Evolutionary conservation across 495 filamentous ascomycete genomes (phyloP).

Genomic region (Podospora fimiseda): DNA sequence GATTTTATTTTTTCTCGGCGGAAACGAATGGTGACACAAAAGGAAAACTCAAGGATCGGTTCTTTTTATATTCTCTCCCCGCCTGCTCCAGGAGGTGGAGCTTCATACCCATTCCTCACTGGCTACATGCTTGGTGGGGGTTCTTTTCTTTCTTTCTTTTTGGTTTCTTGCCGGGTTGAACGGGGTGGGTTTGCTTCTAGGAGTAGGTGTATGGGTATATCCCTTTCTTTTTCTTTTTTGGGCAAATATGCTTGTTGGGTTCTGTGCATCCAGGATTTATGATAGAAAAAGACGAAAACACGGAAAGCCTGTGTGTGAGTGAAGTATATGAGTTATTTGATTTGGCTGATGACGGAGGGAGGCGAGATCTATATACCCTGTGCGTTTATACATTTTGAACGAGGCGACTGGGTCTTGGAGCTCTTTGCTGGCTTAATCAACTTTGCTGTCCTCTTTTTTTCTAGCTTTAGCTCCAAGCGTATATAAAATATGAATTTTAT

Average conservation of each 20-base stretch:
- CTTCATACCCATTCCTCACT: too few relatives aligned
- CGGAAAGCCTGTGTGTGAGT: neutral
- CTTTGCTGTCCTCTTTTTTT: neutral
- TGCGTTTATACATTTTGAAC: neutral
- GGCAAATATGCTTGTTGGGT: neutral
- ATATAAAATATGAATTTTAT: too few relatives aligned
- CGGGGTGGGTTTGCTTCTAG: too few relatives aligned
- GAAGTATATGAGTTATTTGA: too few relatives aligned
- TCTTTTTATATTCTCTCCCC: neutral
- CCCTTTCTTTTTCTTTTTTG: neutral
- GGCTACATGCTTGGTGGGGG: too few relatives aligned
- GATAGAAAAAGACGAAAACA: neutral
- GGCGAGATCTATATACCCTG: neutral
- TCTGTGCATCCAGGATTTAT: neutral
- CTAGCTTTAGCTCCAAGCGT: too few relatives aligned
- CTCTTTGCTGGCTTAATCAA: too few relatives aligned
- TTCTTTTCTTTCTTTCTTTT: too few relatives aligned
- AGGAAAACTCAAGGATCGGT: neutral
- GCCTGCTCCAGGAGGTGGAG: neutral
- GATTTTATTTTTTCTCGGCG: too few relatives aligned
- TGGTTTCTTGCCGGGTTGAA: too few relatives aligned
- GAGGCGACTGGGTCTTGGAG: too few relatives aligned
- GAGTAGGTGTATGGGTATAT: neutral
- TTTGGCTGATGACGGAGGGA: neutral
- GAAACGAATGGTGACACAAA: neutral